Evolutionary conservation across 2,329 filamentous ascomycete species (phyloP).

Genomic region (Juglanconis juglandina): DNA sequence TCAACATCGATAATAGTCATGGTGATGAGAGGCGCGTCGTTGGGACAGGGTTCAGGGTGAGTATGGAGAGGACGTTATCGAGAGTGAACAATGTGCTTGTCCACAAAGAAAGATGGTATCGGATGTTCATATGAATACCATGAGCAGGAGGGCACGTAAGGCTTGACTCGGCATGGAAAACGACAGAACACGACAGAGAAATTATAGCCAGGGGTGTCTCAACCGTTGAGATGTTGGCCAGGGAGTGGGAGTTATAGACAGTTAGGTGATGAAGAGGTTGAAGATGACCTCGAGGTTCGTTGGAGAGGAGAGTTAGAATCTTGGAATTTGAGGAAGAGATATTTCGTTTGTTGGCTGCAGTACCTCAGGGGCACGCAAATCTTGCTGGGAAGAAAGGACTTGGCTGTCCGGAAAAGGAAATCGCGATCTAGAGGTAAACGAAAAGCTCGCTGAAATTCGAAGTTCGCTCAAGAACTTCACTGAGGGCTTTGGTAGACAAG

Average conservation of each 20-base stretch:
- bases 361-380: background rate
- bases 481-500: too few species aligned
- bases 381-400: too few species aligned
- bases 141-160: background rate
- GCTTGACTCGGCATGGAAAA: slow-evolving; percentile 4
- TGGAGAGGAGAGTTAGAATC: too few species aligned
- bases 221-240: background rate
- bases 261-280: background rate
- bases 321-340: too few species aligned
- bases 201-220: background rate
- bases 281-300: background rate
- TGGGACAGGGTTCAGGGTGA: background rate
- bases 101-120: too few species aligned
- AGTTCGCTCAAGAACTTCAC: background rate
- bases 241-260: background rate
- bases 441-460: background rate
- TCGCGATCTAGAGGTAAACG: background rate
- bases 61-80: too few species aligned
- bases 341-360: too few species aligned
- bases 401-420: background rate
- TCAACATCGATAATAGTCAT: slow-evolving; percentile 68
- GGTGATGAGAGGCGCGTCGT: background rate
- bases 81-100: too few species aligned
- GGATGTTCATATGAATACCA: background rate
- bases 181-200: background rate